Percentiles rank a stretch among this genome's conserved stretches.
phyloP scores from a whole-genome alignment of 2,329 filamentous ascomycete genomes.

The Microdochium nivale region DNA sequence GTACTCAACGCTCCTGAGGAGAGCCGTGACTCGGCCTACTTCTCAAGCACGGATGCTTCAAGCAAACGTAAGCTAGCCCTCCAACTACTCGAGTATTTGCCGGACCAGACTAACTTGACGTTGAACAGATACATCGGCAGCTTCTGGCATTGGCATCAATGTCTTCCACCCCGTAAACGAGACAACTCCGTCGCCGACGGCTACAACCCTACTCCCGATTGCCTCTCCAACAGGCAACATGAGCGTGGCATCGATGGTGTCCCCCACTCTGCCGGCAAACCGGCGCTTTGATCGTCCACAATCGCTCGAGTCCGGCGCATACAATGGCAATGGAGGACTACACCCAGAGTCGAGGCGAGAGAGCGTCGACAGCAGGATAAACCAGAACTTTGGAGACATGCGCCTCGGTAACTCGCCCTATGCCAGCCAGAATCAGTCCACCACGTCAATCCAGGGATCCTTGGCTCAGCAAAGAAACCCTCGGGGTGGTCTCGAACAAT shows the following conservation, averaged over 20 bases:
- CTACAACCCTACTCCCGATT: constrained; percentile 32
- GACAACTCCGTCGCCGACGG: constrained; percentile 55
- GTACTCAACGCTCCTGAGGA: constrained; percentile 42
- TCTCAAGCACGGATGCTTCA: constrained; percentile 36
- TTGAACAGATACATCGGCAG: constrained; percentile 34
- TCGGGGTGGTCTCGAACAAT: constrained; percentile 39
- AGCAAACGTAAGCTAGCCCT: constrained; percentile 37
- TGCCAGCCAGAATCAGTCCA: constrained; percentile 68
- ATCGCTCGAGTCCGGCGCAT: constrained; percentile 28
- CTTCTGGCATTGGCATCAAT: constrained; percentile 31
- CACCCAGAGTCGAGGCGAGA: constrained; percentile 55
- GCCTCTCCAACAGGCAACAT: constrained; percentile 50
- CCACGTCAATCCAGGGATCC: constrained; percentile 64
- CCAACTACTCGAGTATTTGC: not conserved
- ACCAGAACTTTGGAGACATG: constrained; percentile 62
- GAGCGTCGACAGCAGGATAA: constrained; percentile 73
- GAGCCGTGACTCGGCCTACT: constrained; percentile 44
- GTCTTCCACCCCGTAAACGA: constrained; percentile 45
- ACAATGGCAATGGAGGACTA: constrained; percentile 23
- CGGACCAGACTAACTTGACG: constrained; percentile 3
- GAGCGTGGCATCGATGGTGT: constrained; percentile 60
- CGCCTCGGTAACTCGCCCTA: constrained; percentile 64
- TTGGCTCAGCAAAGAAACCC: constrained; percentile 60
- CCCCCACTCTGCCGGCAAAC: constrained; percentile 42
- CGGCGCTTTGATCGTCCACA: constrained; percentile 34